A percentile compares a stretch with the other conserved stretches of the same genome.
Conservation (phyloP, 495 filamentous ascomycete genomes). For the Emericellopsis terricola region DNA sequence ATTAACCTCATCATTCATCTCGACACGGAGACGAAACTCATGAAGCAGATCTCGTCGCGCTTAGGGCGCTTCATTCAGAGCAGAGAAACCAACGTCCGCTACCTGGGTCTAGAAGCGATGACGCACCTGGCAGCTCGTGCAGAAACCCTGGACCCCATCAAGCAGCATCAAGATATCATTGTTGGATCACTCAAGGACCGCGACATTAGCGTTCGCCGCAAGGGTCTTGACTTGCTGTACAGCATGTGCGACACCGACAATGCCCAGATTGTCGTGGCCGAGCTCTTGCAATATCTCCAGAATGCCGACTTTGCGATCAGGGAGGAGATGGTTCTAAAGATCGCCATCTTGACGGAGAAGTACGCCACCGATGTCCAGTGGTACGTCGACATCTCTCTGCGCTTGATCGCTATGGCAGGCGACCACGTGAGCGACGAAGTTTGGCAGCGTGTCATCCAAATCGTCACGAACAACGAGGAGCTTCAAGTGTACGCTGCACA, state of each 20-base stretch:
- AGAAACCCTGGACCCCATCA: slow-evolving; percentile 93
- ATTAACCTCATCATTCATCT: slow-evolving; percentile 98
- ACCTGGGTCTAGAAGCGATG: slow-evolving; percentile 94
- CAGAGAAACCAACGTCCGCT: slow-evolving; percentile 92
- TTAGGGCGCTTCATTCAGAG: slow-evolving; percentile 95
- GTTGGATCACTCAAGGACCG: slow-evolving; percentile 83
- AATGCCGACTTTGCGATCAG: slow-evolving; percentile 94
- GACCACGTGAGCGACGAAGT: slow-evolving; percentile 99
- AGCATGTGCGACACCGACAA: slow-evolving; percentile 98
- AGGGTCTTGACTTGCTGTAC: slow-evolving; percentile 91
- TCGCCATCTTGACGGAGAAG: slow-evolving; percentile 95
- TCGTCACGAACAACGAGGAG: slow-evolving; percentile 98
- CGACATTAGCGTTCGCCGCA: slow-evolving; percentile 92
- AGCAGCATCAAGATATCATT: slow-evolving; percentile 93
- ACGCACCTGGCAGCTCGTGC: slow-evolving; percentile 89
- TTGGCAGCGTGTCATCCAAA: slow-evolving; percentile 97
- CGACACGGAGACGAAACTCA: slow-evolving; percentile 88
- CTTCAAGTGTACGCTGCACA: slow-evolving; percentile 92
- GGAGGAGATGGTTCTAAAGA: slow-evolving; percentile 98
- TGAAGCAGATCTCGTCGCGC: slow-evolving; percentile 91
- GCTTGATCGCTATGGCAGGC: slow-evolving; percentile 87
- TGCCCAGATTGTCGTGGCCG: slow-evolving; percentile 78
- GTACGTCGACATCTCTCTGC: slow-evolving; percentile 96
- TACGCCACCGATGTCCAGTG: slow-evolving; percentile 97
- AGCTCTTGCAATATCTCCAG: slow-evolving; percentile 86